Percentiles rank a stretch among this genome's conserved stretches.
phyloP scores from a whole-genome alignment of 139 green algal genomes.

The Eudorina sp. region DNA sequence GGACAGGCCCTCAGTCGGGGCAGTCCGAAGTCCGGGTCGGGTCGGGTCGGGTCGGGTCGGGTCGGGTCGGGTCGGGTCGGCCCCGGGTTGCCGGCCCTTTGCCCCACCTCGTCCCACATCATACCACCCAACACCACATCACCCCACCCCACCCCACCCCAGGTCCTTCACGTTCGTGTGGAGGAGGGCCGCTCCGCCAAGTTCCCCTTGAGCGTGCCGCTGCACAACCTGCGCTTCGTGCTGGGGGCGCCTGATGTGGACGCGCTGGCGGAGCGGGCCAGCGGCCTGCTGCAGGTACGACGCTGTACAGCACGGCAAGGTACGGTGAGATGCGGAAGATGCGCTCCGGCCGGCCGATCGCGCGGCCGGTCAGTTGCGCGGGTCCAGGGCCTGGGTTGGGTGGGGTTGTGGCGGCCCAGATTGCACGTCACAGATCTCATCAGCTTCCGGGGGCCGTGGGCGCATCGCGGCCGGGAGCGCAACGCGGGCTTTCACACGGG shows the following conservation, averaged over 20 bases:
- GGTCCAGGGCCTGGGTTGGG: neutral
- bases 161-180: constrained; percentile 51
- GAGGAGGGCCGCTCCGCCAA: constrained; percentile 50
- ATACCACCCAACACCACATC: too few species aligned
- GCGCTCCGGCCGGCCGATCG: neutral
- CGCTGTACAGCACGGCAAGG: neutral
- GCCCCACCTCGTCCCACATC: too few species aligned
- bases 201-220: constrained; percentile 50
- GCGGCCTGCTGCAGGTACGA: constrained; percentile 45
- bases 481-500: too few species aligned
- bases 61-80: too few species aligned
- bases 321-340: neutral
- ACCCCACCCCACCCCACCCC: neutral
- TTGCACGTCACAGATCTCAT: neutral
- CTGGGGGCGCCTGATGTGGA: constrained; percentile 49
- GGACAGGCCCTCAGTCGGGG: too few species aligned
- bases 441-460: too few species aligned
- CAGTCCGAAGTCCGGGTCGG: too few species aligned
- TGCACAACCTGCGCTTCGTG: constrained; percentile 52
- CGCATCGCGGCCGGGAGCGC: too few species aligned
- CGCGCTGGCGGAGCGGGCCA: constrained; percentile 48
- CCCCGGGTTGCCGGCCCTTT: too few species aligned
- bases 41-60: too few species aligned
- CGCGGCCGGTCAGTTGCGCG: neutral
- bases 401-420: neutral